Conservation (phyloP, 495 filamentous ascomycete species). For the Aspergillus sclerotiicarbonarius region DNA sequence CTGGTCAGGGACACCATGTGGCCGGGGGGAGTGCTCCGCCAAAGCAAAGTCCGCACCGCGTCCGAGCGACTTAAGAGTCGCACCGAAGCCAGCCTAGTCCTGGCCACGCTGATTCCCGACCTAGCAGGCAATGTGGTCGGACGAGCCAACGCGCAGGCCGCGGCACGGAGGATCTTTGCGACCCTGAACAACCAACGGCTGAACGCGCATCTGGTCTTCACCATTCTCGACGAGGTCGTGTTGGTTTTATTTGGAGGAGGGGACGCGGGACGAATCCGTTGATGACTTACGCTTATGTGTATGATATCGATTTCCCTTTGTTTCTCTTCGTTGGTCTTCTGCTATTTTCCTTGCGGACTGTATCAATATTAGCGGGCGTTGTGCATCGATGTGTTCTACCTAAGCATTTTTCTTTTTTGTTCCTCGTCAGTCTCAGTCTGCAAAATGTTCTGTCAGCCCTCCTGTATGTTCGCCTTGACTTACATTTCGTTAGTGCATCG, state of each 20-base stretch:
- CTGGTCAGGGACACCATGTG: conserved; percentile 73
- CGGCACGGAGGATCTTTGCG: conserved; percentile 74
- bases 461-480: background rate
- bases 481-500: background rate
- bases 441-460: background rate
- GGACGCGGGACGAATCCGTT: conserved; percentile 12
- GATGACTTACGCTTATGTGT: background rate
- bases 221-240: conserved; percentile 74
- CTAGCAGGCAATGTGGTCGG: conserved; percentile 83
- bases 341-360: background rate
- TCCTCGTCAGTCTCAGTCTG: background rate
- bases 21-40: conserved; percentile 63
- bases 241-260: conserved; percentile 64
- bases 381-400: background rate
- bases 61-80: conserved; percentile 68
- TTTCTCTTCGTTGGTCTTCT: background rate
- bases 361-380: background rate
- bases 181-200: conserved; percentile 70
- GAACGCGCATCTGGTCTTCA: conserved; percentile 76
- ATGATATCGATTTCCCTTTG: background rate
- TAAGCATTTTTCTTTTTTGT: background rate
- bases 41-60: conserved; percentile 56
- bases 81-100: conserved; percentile 71
- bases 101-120: conserved; percentile 79
- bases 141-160: conserved; percentile 77